These are phyloP conservation scores for Colletotrichum brevisporum DNA, from an alignment of 2,329 filamentous ascomycete genomes.

Conservation along the genomic window DNA sequence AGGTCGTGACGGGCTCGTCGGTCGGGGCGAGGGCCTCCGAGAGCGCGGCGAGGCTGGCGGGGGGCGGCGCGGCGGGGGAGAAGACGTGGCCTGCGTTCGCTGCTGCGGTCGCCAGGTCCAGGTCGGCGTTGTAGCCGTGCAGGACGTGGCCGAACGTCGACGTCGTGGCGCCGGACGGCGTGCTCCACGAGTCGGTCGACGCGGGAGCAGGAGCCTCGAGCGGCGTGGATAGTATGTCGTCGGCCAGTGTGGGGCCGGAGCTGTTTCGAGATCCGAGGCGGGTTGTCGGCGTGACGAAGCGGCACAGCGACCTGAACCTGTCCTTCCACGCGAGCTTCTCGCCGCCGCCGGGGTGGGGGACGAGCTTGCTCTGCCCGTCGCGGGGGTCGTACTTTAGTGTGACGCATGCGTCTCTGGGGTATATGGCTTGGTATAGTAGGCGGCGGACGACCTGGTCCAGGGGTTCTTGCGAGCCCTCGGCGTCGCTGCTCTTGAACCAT, in stretches of 20 bases:
- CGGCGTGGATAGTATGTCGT: constrained; percentile 6
- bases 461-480: constrained; percentile 31
- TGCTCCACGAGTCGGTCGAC: constrained; percentile 13
- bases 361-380: constrained; percentile 2
- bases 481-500: constrained; percentile 18
- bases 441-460: constrained; percentile 41
- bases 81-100: constrained; percentile 54
- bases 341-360: constrained; percentile 1
- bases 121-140: constrained; percentile 46
- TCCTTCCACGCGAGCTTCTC: constrained; percentile 39
- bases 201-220: constrained; percentile 3
- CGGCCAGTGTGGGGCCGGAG: constrained; percentile 8
- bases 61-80: constrained; percentile 62
- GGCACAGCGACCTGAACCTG: constrained; percentile 33
- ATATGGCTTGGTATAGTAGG: constrained; percentile 32
- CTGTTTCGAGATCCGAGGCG: background rate
- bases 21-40: constrained; percentile 43
- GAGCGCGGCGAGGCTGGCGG: constrained; percentile 56
- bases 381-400: background rate
- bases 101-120: constrained; percentile 5
- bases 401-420: constrained; percentile 3
- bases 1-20: constrained; percentile 38
- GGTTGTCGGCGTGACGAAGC: constrained; percentile 40
- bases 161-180: constrained; percentile 45
- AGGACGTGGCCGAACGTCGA: constrained; percentile 69